These are phyloP conservation scores for Sugiyamaella chiloensis DNA, from an alignment of 805 yeast genomes.

Conservation along the genomic window DNA sequence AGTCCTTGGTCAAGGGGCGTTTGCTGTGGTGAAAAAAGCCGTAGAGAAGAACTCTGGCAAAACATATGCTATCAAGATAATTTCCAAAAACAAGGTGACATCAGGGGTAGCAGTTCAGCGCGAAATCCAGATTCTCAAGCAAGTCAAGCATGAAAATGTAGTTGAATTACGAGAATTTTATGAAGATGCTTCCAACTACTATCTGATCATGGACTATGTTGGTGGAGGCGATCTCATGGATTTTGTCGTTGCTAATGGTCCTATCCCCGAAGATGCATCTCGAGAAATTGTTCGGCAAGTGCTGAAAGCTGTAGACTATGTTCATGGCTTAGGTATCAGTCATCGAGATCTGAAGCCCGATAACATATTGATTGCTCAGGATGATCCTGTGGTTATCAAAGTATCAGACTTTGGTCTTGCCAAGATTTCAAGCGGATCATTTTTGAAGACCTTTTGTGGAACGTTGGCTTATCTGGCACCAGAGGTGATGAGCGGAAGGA, in stretches of 20 bases:
- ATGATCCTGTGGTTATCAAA: constrained; percentile 87
- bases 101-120: constrained; percentile 79
- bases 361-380: constrained; percentile 83
- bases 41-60: constrained; percentile 82
- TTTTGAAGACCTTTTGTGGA: constrained; percentile 96
- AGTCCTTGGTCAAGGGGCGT: constrained; percentile 96
- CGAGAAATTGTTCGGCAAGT: constrained; percentile 84
- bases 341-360: constrained; percentile 97
- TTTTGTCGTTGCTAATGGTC: constrained; percentile 86
- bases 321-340: constrained; percentile 86
- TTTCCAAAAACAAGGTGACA: constrained; percentile 72
- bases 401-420: constrained; percentile 97
- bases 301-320: constrained; percentile 77
- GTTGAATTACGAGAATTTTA: constrained; percentile 79
- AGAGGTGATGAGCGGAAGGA: constrained; percentile 60
- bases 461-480: constrained; percentile 97
- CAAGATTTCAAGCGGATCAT: constrained; percentile 76
- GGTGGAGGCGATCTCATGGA: constrained; percentile 98
- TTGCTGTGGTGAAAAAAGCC: constrained; percentile 92
- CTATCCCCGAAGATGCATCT: constrained; percentile 83
- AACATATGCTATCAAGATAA: constrained; percentile 87
- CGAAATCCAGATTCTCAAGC: constrained; percentile 75
- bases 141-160: constrained; percentile 79
- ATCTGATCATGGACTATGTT: constrained; percentile 91
- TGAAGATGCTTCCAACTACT: constrained; percentile 77